A percentile compares a stretch with the other conserved stretches of the same genome.
Evolutionary conservation across 352 stramenopile genomes (phyloP).

Genomic region (Phytophthora uliginosa): DNA sequence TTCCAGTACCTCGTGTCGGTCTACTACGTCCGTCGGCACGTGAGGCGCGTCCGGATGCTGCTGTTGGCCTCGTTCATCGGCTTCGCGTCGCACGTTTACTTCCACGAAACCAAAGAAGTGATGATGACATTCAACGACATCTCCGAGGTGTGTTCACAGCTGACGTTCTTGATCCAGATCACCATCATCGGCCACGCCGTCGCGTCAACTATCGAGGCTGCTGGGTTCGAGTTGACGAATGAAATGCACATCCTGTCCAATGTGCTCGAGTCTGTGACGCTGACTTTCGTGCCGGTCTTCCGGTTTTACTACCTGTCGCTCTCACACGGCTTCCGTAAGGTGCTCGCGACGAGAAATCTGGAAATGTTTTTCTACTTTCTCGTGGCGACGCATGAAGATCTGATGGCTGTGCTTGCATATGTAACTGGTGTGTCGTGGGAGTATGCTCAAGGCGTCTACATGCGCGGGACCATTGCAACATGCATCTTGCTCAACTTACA

Average conservation of each 20-base stretch:
- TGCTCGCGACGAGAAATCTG: constrained; percentile 15
- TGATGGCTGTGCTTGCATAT: constrained; percentile 5
- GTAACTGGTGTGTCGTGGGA: constrained; percentile 25
- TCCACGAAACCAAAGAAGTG: constrained; percentile 9
- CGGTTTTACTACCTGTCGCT: constrained; percentile 35
- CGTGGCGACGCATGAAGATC: constrained; percentile 28
- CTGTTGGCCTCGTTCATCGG: constrained; percentile 30
- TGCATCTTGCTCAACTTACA: constrained; percentile 32
- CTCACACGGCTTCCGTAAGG: neutral
- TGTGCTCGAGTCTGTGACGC: constrained; percentile 22
- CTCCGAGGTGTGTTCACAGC: constrained; percentile 33
- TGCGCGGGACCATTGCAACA: neutral
- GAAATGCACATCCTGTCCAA: constrained; percentile 16
- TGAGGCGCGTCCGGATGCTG: constrained; percentile 20
- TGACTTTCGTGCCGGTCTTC: constrained; percentile 24
- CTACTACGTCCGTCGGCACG: constrained; percentile 26
- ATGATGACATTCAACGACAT: constrained; percentile 37
- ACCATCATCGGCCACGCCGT: constrained; percentile 38
- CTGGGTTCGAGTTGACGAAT: constrained; percentile 4
- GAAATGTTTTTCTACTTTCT: constrained; percentile 30
- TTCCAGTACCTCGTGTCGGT: constrained; percentile 25
- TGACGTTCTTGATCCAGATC: constrained; percentile 48
- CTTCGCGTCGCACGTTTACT: constrained; percentile 33
- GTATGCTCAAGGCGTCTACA: constrained; percentile 14
- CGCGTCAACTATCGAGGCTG: neutral